phyloP scores from a whole-genome alignment of 257 asterid genomes.

The Apocynum venetum region DNA sequence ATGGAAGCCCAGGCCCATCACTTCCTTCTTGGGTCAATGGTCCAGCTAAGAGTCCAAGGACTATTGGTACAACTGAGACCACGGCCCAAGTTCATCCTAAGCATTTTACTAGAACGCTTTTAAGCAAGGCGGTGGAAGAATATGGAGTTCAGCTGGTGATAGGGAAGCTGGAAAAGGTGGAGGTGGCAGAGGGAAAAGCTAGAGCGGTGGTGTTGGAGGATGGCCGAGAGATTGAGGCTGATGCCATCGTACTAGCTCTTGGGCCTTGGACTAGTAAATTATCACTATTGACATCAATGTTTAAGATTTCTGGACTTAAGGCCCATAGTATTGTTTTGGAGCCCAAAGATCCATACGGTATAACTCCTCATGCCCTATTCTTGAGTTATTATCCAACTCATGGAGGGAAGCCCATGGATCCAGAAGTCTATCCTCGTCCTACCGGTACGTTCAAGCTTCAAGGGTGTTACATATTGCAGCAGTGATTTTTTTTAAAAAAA shows the following conservation, averaged over 20 bases:
- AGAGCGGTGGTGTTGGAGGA: constrained; percentile 57
- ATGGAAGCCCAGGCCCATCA: constrained; percentile 20
- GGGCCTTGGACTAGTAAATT: constrained; percentile 89
- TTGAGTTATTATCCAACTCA: constrained; percentile 53
- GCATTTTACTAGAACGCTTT: constrained; percentile 52
- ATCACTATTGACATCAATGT: constrained; percentile 42
- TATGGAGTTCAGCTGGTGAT: constrained; percentile 61
- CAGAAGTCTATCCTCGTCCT: constrained; percentile 90
- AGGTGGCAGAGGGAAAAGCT: constrained; percentile 51
- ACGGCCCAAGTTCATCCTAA: constrained; percentile 93
- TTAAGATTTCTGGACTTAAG: constrained; percentile 57
- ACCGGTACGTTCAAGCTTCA: constrained; percentile 41
- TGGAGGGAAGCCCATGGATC: constrained; percentile 74
- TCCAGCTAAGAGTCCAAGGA: constrained; percentile 49
- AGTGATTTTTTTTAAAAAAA: too few species aligned
- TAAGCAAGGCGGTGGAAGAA: constrained; percentile 60
- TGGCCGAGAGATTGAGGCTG: constrained; percentile 54
- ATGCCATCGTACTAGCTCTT: constrained; percentile 70
- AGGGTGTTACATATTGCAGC: too few species aligned
- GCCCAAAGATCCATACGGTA: constrained; percentile 42
- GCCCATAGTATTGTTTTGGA: constrained; percentile 81
- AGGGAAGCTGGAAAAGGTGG: constrained; percentile 60
- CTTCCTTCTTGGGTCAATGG: constrained; percentile 81
- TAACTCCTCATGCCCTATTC: constrained; percentile 65
- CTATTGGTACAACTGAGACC: constrained; percentile 64